phyloP scores from a whole-genome alignment of 257 asterid species.

The Avicennia marina region DNA sequence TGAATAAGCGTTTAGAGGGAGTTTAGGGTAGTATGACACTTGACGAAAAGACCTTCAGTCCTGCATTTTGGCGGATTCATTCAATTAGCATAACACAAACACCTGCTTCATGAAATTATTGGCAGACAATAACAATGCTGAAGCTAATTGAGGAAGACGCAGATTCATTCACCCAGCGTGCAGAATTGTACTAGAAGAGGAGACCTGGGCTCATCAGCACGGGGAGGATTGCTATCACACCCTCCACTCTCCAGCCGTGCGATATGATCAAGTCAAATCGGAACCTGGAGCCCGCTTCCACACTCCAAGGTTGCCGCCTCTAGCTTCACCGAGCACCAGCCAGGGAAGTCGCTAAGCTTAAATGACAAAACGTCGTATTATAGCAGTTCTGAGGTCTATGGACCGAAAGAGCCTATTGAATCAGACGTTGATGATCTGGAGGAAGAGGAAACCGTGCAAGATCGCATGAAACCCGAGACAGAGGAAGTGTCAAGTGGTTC shows the following conservation, averaged over 20 bases:
- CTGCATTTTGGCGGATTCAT: neutral
- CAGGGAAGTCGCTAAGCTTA: constrained; percentile 28
- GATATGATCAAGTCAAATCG: constrained; percentile 42
- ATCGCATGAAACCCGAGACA: neutral
- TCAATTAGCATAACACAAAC: neutral
- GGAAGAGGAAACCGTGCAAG: constrained; percentile 20
- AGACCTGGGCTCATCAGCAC: constrained; percentile 49
- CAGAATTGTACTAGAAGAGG: constrained; percentile 54
- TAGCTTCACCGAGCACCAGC: constrained; percentile 25
- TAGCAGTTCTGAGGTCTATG: constrained; percentile 42
- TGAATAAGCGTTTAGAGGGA: neutral
- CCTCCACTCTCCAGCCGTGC: constrained; percentile 47
- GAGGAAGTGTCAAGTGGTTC: constrained; percentile 17
- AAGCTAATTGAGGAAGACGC: constrained; percentile 55
- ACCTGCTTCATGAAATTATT: neutral
- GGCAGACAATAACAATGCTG: constrained; percentile 45
- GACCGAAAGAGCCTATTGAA: constrained; percentile 31
- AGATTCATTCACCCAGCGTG: constrained; percentile 55
- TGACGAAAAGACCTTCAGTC: neutral
- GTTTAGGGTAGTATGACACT: neutral
- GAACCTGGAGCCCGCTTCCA: constrained; percentile 39
- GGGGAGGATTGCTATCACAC: constrained; percentile 48
- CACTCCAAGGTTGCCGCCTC: constrained; percentile 34
- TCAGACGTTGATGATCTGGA: constrained; percentile 64
- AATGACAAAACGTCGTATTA: constrained; percentile 22